phyloP scores from a whole-genome alignment of 192 early-diverging fungal species.

The Coemansia sp. region DNA sequence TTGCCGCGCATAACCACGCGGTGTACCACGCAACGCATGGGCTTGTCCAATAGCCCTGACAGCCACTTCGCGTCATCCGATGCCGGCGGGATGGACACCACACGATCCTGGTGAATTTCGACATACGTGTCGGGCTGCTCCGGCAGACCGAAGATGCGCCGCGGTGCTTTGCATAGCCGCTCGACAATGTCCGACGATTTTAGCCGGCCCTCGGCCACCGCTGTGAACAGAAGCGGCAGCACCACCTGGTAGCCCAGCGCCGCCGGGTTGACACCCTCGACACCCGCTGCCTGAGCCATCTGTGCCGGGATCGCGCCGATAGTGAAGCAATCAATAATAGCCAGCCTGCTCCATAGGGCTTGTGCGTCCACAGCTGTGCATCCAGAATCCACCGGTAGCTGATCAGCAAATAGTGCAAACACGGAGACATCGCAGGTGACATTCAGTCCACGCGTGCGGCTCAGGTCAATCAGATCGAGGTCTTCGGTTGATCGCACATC shows the following conservation, averaged over 20 bases:
- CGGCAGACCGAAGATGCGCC: slow-evolving; percentile 89
- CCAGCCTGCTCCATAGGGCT: slow-evolving; percentile 79
- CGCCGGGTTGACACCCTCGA: slow-evolving; percentile 14
- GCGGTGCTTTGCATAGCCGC: slow-evolving; percentile 81
- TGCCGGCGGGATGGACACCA: slow-evolving; percentile 46
- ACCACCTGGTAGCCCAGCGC: slow-evolving; percentile 42
- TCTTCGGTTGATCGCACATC: slow-evolving; percentile 77
- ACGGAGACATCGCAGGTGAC: slow-evolving; percentile 96
- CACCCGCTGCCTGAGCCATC: slow-evolving; percentile 44
- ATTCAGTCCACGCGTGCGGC: slow-evolving; percentile 78
- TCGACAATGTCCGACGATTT: slow-evolving; percentile 73
- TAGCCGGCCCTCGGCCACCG: slow-evolving; percentile 75
- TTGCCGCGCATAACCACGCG: slow-evolving; percentile 87
- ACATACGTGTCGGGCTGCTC: slow-evolving; percentile 91
- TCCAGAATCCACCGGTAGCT: slow-evolving; percentile 18
- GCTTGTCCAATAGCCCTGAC: slow-evolving; percentile 56
- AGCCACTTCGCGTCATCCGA: slow-evolving; percentile 45
- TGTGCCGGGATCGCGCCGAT: slow-evolving; percentile 70
- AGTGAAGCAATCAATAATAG: slow-evolving; percentile 89
- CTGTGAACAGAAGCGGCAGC: slow-evolving; percentile 74
- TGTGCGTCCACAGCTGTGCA: slow-evolving; percentile 55
- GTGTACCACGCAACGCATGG: slow-evolving; percentile 71
- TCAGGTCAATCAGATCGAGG: slow-evolving; percentile 78
- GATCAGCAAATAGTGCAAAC: slow-evolving; percentile 70
- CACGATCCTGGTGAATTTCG: slow-evolving; percentile 88